These are phyloP conservation scores for Calonectria pseudoreteaudii DNA, from an alignment of 2,329 filamentous ascomycete species.

Conservation along the genomic window DNA sequence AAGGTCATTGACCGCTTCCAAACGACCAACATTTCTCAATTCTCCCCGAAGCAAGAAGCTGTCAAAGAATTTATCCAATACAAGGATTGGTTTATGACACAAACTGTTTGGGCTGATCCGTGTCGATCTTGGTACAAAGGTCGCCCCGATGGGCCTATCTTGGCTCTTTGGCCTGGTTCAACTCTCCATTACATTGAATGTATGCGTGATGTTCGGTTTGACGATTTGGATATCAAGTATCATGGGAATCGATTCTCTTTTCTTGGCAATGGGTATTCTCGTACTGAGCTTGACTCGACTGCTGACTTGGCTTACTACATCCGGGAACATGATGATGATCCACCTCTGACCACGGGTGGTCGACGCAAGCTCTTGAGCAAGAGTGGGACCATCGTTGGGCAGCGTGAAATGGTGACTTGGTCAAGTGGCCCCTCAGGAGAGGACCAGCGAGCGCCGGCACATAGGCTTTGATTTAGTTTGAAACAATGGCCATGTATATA, in stretches of 20 bases:
- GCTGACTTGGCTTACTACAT: slow-evolving; percentile 56
- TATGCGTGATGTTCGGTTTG: slow-evolving; percentile 56
- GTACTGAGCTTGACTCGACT: slow-evolving; percentile 52
- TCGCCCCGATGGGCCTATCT: slow-evolving; percentile 55
- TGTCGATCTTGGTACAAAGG: slow-evolving; percentile 63
- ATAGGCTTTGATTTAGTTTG: not conserved
- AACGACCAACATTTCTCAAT: slow-evolving; percentile 55
- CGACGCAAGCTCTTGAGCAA: slow-evolving; percentile 27
- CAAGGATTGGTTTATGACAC: slow-evolving; percentile 56
- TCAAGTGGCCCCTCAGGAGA: slow-evolving; percentile 9
- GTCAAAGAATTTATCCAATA: slow-evolving; percentile 64
- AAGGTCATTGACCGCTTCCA: slow-evolving; percentile 62
- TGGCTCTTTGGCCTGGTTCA: slow-evolving; percentile 51
- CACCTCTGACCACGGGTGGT: slow-evolving; percentile 36
- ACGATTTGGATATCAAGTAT: slow-evolving; percentile 59
- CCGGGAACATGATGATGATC: slow-evolving; percentile 48
- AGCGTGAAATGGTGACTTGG: slow-evolving; percentile 22
- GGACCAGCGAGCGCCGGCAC: not conserved
- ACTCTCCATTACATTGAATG: slow-evolving; percentile 64
- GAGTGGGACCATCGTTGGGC: slow-evolving; percentile 20
- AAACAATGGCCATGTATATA: not conserved
- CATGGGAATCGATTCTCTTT: slow-evolving; percentile 52
- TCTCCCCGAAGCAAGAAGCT: slow-evolving; percentile 58
- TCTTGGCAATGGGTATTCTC: slow-evolving; percentile 57
- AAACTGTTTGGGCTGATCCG: slow-evolving; percentile 52